Evolutionary conservation across 108 stramenopile genomes (phyloP).

Genomic region (Craspedostauros australis): DNA sequence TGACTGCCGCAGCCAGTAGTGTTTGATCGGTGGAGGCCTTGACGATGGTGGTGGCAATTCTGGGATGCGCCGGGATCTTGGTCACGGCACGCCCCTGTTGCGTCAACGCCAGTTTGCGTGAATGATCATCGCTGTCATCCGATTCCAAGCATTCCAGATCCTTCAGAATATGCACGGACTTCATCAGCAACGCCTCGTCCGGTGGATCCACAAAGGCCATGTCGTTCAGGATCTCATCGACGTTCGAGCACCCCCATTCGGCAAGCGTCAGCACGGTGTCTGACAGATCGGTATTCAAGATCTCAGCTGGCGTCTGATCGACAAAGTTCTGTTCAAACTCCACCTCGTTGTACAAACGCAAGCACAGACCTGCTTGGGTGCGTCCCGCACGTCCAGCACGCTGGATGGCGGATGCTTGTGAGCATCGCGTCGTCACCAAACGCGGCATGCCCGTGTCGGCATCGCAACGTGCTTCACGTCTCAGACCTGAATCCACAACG

Average conservation of each 20-base stretch:
- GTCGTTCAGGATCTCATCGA: slow-evolving; percentile 60
- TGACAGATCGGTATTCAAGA: slow-evolving; percentile 57
- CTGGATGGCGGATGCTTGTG: slow-evolving; percentile 66
- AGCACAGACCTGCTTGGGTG: slow-evolving; percentile 67
- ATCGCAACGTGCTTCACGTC: slow-evolving; percentile 67
- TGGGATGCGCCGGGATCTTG: slow-evolving; percentile 70
- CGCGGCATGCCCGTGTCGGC: slow-evolving; percentile 62
- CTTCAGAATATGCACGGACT: slow-evolving; percentile 49
- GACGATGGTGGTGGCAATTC: slow-evolving; percentile 55
- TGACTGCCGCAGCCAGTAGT: slow-evolving; percentile 35
- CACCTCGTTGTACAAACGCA: slow-evolving; percentile 63
- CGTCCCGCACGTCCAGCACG: slow-evolving; percentile 85
- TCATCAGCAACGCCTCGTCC: slow-evolving; percentile 29
- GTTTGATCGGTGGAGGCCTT: slow-evolving; percentile 11
- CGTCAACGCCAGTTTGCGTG: too few species aligned
- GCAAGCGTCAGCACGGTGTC: slow-evolving; percentile 63
- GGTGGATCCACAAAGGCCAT: slow-evolving; percentile 78
- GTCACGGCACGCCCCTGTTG: slow-evolving; percentile 46
- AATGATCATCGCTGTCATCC: slow-evolving; percentile 31
- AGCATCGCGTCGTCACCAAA: slow-evolving; percentile 52
- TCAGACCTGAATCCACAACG: slow-evolving; percentile 75
- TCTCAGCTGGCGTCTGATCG: slow-evolving; percentile 58
- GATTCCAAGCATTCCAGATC: slow-evolving; percentile 49
- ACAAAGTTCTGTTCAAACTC: slow-evolving; percentile 30
- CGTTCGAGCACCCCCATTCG: slow-evolving; percentile 62